phyloP scores from a whole-genome alignment of 169 alveolate species.

The Plasmodium adleri region DNA sequence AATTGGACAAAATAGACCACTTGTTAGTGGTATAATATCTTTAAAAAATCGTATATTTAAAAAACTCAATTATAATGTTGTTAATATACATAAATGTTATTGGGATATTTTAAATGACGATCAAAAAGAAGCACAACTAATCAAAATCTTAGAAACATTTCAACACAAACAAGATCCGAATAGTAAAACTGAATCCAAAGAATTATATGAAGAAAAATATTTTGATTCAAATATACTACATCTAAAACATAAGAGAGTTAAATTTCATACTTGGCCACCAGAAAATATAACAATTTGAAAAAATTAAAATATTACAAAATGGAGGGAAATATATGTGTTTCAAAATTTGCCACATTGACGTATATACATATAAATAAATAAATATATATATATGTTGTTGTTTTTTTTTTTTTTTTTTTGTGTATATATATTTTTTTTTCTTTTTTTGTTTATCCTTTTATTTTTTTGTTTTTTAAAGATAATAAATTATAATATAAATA shows the following conservation, averaged over 20 bases:
- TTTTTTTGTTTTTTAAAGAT: too few species aligned
- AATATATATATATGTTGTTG: too few species aligned
- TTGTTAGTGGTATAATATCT: constrained; percentile 84
- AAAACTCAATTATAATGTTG: constrained; percentile 87
- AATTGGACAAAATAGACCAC: constrained; percentile 82
- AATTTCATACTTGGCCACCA: constrained; percentile 89
- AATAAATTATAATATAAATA: too few species aligned
- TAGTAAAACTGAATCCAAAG: constrained; percentile 40
- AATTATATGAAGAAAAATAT: constrained; percentile 74
- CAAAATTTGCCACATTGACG: too few species aligned
- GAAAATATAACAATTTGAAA: constrained; percentile 83
- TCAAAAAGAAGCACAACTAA: constrained; percentile 87
- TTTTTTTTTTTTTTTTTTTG: too few species aligned
- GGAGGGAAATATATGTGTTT: too few species aligned
- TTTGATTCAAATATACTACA: constrained; percentile 77
- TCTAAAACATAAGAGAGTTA: constrained; percentile 85
- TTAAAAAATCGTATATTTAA: constrained; percentile 85
- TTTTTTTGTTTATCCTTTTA: too few species aligned
- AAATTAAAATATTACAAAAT: neutral
- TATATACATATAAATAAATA: too few species aligned
- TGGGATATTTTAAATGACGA: constrained; percentile 84
- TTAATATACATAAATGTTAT: constrained; percentile 84
- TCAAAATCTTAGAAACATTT: constrained; percentile 78
- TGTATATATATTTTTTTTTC: too few species aligned
- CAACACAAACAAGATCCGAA: constrained; percentile 25